Base-by-base conservation (phyloP, 257 asterid genomes). In the Solanum pennellii region DNA sequence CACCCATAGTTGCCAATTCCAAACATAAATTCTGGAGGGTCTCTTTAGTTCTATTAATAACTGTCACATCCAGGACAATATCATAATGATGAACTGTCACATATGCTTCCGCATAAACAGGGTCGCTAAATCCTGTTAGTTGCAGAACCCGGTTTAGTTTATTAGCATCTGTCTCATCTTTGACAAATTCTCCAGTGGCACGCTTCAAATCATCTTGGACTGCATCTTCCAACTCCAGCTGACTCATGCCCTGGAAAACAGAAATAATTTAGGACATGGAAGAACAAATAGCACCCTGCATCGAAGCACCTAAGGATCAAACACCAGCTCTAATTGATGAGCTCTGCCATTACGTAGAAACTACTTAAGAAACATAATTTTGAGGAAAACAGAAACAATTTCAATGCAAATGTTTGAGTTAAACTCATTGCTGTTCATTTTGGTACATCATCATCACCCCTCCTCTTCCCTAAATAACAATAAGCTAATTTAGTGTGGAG, bases 1-100 rank as follows among this genome's bases (percentile, higher is more conserved):
- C 99, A 76, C 99, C 99, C 99, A 96, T 95, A 33, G 99, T 96
- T 12, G 99, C 99, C 91, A 96, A 90, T 93, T 96, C 99, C 92
- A 96, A 90, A 91, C 99, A 96, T 88, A 96, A 87, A 92, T 96
- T 96, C 91, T 96, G 99, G 79, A 96, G 98, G 86, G 99, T 96
- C 88, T 95, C 98, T 89, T 95, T 96, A 27, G 99, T 96, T 91
- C 98, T 91, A 88, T 96, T 96, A 83, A 94, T 96, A 60, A 96
- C 91, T 5, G 99, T 95, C 82, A 96, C 99, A 89, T 96, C 99
- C 86, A 96, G 95, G 89, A 95, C 98, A 91, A 96, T 96, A 89
- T 96, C 99, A 62, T 96, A 96, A 37, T 96, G 99, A 91, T 94
- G 99, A 92, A 96, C 99, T 1, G 99, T 96, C 87, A 96, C 99